Evolutionary conservation across 495 filamentous ascomycete genomes (phyloP).

Genomic region (Daldinia loculata): DNA sequence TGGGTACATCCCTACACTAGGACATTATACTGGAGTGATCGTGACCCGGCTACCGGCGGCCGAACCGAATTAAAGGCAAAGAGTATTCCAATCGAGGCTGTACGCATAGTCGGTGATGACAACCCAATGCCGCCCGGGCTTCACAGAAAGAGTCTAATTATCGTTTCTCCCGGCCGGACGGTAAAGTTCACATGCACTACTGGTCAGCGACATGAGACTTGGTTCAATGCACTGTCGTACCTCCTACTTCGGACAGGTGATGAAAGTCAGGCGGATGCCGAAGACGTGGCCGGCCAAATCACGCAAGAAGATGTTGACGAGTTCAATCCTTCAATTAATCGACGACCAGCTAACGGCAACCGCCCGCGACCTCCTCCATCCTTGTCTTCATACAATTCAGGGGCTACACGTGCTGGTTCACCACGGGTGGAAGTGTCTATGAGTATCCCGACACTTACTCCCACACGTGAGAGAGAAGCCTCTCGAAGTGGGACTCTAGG

Average conservation of each 20-base stretch:
- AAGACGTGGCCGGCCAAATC: slow-evolving; percentile 63
- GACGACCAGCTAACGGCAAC: slow-evolving; percentile 53
- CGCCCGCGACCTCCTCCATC: slow-evolving; percentile 66
- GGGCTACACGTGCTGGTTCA: slow-evolving; percentile 68
- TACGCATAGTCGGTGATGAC: slow-evolving; percentile 93
- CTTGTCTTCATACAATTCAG: slow-evolving; percentile 83
- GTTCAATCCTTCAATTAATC: slow-evolving; percentile 78
- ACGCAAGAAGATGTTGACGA: slow-evolving; percentile 84
- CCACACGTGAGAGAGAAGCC: slow-evolving; percentile 51
- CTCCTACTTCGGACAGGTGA: slow-evolving; percentile 78
- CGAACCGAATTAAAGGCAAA: slow-evolving; percentile 85
- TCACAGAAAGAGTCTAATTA: slow-evolving; percentile 89
- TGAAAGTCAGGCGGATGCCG: slow-evolving; percentile 65
- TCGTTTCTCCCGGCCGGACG: slow-evolving; percentile 86
- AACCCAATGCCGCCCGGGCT: slow-evolving; percentile 95
- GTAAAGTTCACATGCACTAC: slow-evolving; percentile 95
- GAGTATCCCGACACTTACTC: slow-evolving; percentile 57
- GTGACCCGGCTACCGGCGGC: slow-evolving; percentile 81
- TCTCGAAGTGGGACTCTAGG: slow-evolving; percentile 52
- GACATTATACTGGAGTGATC: slow-evolving; percentile 95
- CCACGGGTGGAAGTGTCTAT: slow-evolving; percentile 55
- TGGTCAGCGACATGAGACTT: slow-evolving; percentile 93
- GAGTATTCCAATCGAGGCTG: slow-evolving; percentile 92
- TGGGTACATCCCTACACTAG: slow-evolving; percentile 99
- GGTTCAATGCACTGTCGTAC: slow-evolving; percentile 98